Conservation (phyloP, 495 filamentous ascomycete species). For the Annulohypoxylon stygium region DNA sequence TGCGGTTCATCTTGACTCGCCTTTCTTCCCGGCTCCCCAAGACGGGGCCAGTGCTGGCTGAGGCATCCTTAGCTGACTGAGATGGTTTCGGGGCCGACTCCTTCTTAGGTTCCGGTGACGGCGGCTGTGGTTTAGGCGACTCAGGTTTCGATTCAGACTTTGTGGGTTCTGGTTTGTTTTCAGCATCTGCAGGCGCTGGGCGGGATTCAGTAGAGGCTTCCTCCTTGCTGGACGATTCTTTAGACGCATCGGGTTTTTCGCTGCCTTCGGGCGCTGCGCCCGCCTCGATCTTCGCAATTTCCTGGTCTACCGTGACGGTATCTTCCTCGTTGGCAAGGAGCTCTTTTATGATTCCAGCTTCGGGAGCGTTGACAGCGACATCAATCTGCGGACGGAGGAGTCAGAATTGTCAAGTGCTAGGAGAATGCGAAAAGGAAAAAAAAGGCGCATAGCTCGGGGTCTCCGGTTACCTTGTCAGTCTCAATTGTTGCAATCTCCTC, state of each 20-base stretch:
- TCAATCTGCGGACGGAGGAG: constrained; percentile 75
- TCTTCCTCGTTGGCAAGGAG: constrained; percentile 94
- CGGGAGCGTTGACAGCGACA: constrained; percentile 93
- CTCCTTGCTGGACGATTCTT: constrained; percentile 70
- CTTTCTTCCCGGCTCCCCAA: constrained; percentile 88
- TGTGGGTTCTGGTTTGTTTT: constrained; percentile 60
- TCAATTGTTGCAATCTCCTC: constrained; percentile 99
- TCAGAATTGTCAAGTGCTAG: constrained; percentile 33
- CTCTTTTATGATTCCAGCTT: constrained; percentile 91
- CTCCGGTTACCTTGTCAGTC: constrained; percentile 91
- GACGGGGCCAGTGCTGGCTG: constrained; percentile 55
- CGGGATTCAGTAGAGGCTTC: constrained; percentile 66
- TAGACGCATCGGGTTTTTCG: constrained; percentile 68
- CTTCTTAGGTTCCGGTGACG: constrained; percentile 63
- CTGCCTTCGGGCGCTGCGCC: constrained; percentile 73
- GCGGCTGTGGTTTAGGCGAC: constrained; percentile 58
- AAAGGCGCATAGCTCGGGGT: constrained; percentile 16
- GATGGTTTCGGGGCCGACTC: constrained; percentile 61
- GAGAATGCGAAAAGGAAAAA: not conserved
- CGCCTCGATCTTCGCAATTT: constrained; percentile 84
- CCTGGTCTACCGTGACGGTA: constrained; percentile 94
- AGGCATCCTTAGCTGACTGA: constrained; percentile 55
- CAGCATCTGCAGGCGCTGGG: constrained; percentile 66
- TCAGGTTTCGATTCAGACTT: constrained; percentile 50
- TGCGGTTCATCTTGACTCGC: constrained; percentile 99